These are phyloP conservation scores for Aspergillus sp. DNA, from an alignment of 2,329 filamentous ascomycete species.

Conservation along the genomic window DNA sequence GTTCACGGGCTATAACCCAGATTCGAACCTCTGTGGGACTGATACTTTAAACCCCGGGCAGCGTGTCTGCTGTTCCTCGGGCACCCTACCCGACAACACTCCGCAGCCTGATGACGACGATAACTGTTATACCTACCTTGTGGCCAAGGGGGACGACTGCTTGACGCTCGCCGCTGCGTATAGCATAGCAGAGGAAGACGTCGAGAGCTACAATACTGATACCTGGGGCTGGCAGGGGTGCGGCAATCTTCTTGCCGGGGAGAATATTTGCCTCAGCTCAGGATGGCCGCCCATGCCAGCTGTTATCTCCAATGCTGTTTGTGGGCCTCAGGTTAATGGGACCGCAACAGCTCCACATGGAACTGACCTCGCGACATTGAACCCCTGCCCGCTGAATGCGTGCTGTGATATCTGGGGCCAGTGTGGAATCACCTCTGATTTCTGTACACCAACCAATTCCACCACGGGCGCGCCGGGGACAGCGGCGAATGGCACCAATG, in stretches of 20 bases:
- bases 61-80: slow-evolving; percentile 29
- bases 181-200: slow-evolving; percentile 39
- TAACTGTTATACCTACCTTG: slow-evolving; percentile 41
- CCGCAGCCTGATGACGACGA: slow-evolving; percentile 45
- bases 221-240: slow-evolving; percentile 54
- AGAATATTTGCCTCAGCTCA: slow-evolving; percentile 46
- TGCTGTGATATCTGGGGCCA: slow-evolving; percentile 53
- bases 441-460: slow-evolving; percentile 40
- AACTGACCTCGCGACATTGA: slow-evolving; percentile 41
- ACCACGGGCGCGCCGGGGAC: slow-evolving; percentile 44
- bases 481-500: slow-evolving; percentile 35
- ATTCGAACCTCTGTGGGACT: slow-evolving; percentile 17
- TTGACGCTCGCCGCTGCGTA: slow-evolving; percentile 31
- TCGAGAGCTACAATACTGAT: slow-evolving; percentile 46
- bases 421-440: slow-evolving; percentile 51
- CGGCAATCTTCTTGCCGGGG: slow-evolving; percentile 32
- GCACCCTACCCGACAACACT: slow-evolving; percentile 25
- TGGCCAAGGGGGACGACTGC: slow-evolving; percentile 40
- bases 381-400: slow-evolving; percentile 51
- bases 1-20: slow-evolving; percentile 20
- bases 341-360: slow-evolving; percentile 38
- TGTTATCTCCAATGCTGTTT: slow-evolving; percentile 42
- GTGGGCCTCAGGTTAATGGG: slow-evolving; percentile 51
- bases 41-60: slow-evolving; percentile 28
- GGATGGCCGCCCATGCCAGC: slow-evolving; percentile 49